phyloP scores from a whole-genome alignment of 2,329 filamentous ascomycete species.

The Chrysoporthe austroafricana region DNA sequence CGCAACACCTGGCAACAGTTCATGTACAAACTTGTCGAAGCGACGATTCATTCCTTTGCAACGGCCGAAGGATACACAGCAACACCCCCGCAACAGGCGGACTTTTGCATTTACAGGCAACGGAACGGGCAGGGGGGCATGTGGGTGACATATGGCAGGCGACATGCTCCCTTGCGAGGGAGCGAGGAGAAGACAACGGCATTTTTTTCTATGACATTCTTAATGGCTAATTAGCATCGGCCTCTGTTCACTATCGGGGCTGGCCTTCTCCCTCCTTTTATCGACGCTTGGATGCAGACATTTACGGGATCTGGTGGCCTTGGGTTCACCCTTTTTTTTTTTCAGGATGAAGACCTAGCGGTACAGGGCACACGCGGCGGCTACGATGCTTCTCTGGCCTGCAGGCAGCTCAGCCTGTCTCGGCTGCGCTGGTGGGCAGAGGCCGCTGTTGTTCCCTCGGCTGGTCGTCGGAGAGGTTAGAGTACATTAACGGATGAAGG shows the following conservation, averaged over 20 bases:
- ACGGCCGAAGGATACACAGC: neutral
- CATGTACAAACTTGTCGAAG: slow-evolving; percentile 18
- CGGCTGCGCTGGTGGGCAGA: neutral
- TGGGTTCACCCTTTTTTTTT: neutral
- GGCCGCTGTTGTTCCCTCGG: neutral
- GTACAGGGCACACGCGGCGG: neutral
- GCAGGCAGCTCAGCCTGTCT: neutral
- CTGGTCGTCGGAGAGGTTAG: neutral
- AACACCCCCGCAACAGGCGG: neutral
- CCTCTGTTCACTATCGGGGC: slow-evolving; percentile 8
- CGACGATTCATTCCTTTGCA: slow-evolving; percentile 1
- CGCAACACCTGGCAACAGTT: neutral
- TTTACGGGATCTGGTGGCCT: neutral
- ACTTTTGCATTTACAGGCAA: neutral
- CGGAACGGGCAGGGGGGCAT: slow-evolving; percentile 1
- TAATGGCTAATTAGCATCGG: slow-evolving; percentile 28
- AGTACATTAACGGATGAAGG: neutral
- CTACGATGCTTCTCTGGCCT: neutral
- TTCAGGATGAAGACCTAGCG: neutral
- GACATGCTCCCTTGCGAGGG: neutral
- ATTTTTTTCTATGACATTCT: slow-evolving; percentile 9
- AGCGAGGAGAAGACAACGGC: neutral
- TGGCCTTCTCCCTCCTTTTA: slow-evolving; percentile 23
- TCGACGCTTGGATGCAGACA: neutral
- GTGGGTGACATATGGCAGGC: neutral